Base-by-base conservation (phyloP, 306 rosid species). In the Pachyrhizus erosus region DNA sequence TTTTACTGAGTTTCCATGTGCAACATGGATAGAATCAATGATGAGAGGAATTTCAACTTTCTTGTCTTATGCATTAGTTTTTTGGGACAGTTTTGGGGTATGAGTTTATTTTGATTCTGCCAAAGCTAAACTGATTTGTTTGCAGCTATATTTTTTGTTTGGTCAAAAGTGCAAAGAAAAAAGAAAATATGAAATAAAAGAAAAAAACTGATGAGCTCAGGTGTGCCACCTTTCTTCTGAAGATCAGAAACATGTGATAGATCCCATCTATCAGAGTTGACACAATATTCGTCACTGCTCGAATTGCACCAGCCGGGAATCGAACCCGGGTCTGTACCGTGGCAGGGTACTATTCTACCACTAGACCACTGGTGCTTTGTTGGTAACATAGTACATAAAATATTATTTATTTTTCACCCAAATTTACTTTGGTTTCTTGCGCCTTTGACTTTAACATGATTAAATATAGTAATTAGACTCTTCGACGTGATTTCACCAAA, bases 321-420 rank as follows among this genome's bases (percentile, higher is more conserved):
- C 85, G 85, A 87, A 87, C 88, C 85, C 88, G 78, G 90, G 90
- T 82, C 87, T 84, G 88, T 84, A 87, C 81, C 83, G 87, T 82
- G 88, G 88, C 90, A 84, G 90, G 86, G 88, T 87, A 85, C 90
- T 82, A 85, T 82, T 87, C 88, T 85, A 85, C 87, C 88, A 87
- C 90, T 82, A 85, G 88, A 82, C 90, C 88, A 87, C 87, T 84
- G 88, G 86, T 84, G 90, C 90, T 39, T 39, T 4, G 2, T 39
- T 39, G 12, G 1, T 0, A 34, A 4, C 7, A 0, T 5, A 4
- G 1, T 34, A 5, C 39, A 5, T 7, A 34, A 5, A 4, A 4
- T 34, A 2, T 34, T 5, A 34, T 34, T 3, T 5, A 34, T 34
- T n/a, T n/a, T 27, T 27, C 31, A 27, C 2, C 62, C 7, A 55